Evolutionary conservation across 1,284 basidiomycete genomes (phyloP), one percentile per base, ranked within the genome.

Genomic region (Thecaphora thlaspeos): DNA sequence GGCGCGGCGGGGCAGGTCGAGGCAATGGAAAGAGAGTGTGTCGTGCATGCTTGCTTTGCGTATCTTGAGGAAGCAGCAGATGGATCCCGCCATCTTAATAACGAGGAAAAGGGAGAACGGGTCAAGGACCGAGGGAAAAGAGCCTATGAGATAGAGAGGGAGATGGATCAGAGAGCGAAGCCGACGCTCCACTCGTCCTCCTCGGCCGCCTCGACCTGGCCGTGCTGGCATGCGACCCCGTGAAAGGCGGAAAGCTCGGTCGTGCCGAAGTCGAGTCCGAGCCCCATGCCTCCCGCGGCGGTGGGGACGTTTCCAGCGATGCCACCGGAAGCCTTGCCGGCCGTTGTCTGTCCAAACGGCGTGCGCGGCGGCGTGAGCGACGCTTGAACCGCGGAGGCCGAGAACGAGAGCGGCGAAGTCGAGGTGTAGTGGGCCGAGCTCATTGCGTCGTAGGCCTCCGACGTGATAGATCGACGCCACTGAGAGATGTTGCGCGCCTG

Each of bases 251-350:
- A 4, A 8, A 3, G 5, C 32, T 7, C 32, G 15, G 12, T 17
- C 10, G 32, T 14, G 12, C 32, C 55, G 61, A 68, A 68, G 43
- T 68, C 53, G 42, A 68, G 57, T 3, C 64, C 64, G 3, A 64
- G 36, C 5, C 64, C 64, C 36, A 68, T 55, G 0, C 61, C 61
- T 34, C 53, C 54, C 26, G 55, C 51, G 1, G 45, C 40, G 28
- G 57, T 57, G 19, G 61, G 55, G 1, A 61, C 53, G 21, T 54
- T 52, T 7, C 48, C 60, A 15, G 64, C 60, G 3, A 53, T 23
- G 14, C 10, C 23, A 11, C 17, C 3, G 44, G 2, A 59, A 9
- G 62, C 55, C 23, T 57, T 58, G 41, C 53, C 48, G 5, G 15
- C 41, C 12, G 37, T n/a, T 14, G 55, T 19, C n/a, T 62, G 48